Percentiles rank a stretch among this genome's conserved stretches.
These are phyloP conservation scores for Termitomyces sp. DNA, from an alignment of 768 basidiomycete species.

Conservation along the genomic window DNA sequence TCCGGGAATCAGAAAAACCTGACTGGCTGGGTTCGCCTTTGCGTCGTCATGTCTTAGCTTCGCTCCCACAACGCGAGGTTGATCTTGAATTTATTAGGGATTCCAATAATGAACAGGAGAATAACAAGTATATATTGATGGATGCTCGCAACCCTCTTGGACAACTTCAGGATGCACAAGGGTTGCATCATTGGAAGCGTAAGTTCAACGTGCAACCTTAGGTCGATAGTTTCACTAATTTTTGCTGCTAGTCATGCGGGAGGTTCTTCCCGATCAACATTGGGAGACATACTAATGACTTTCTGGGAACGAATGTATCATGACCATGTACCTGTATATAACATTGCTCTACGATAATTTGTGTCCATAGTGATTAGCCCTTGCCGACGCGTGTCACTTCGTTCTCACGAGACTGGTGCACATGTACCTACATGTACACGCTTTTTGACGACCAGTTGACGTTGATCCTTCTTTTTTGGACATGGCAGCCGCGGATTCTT, in stretches of 20 bases:
- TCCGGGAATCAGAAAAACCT: slow-evolving; percentile 45
- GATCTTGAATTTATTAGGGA: slow-evolving; percentile 35
- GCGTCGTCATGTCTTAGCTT: slow-evolving; percentile 52
- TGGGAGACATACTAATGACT: slow-evolving; percentile 72
- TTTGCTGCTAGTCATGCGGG: slow-evolving; percentile 59
- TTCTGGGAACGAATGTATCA: background rate
- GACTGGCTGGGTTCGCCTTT: slow-evolving; percentile 70
- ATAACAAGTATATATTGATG: slow-evolving; percentile 47
- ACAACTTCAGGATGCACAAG: slow-evolving; percentile 59
- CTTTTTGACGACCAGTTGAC: background rate
- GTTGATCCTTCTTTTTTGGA: background rate
- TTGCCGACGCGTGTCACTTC: background rate
- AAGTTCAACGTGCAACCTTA: slow-evolving; percentile 20
- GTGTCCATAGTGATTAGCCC: background rate
- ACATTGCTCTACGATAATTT: background rate
- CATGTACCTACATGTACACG: background rate
- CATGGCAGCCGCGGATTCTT: slow-evolving; percentile 4
- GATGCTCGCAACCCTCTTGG: slow-evolving; percentile 60
- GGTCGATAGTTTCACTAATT: slow-evolving; percentile 3
- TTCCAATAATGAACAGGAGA: slow-evolving; percentile 26
- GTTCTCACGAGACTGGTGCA: background rate
- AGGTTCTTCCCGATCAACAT: slow-evolving; percentile 60
- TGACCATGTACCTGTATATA: background rate
- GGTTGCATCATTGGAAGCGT: slow-evolving; percentile 74
- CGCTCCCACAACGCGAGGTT: slow-evolving; percentile 49